Conservation (phyloP, 2,329 filamentous ascomycete genomes). For the Apiospora malaysiana region DNA sequence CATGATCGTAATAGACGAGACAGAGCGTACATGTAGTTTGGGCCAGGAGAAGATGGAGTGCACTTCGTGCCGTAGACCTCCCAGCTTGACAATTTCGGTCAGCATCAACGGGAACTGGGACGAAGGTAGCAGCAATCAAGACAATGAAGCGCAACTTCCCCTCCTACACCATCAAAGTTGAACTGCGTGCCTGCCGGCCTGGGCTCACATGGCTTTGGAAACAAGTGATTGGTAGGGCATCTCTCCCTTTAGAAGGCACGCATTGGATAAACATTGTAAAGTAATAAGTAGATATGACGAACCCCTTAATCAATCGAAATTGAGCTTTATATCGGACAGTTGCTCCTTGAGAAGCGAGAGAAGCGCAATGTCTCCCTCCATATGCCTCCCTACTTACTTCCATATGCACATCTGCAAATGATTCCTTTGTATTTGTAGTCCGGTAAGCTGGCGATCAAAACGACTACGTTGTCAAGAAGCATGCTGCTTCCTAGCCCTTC, state of each 20-base stretch:
- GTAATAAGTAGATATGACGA: not conserved
- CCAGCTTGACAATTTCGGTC: not conserved
- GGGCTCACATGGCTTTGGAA: not conserved
- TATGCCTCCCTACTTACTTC: too few species aligned
- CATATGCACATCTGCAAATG: not conserved
- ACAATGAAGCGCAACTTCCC: not conserved
- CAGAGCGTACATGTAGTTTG: not conserved
- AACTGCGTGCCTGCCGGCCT: not conserved
- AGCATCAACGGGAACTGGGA: not conserved
- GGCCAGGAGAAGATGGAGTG: not conserved
- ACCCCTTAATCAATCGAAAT: constrained; percentile 6
- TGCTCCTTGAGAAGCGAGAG: not conserved
- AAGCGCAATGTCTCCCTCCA: not conserved
- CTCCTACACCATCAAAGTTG: constrained; percentile 4
- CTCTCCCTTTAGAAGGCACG: not conserved
- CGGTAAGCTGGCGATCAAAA: too few species aligned
- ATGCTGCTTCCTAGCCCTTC: too few species aligned
- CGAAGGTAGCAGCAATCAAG: not conserved
- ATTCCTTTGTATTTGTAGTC: not conserved
- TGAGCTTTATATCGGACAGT: not conserved
- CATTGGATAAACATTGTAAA: not conserved
- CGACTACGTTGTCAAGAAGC: too few species aligned
- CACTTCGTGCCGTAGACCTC: not conserved
- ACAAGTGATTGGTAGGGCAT: not conserved
- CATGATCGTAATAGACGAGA: not conserved